Evolutionary conservation across 2,329 filamentous ascomycete species (phyloP).

Genomic region (Fusarium agapanthi): DNA sequence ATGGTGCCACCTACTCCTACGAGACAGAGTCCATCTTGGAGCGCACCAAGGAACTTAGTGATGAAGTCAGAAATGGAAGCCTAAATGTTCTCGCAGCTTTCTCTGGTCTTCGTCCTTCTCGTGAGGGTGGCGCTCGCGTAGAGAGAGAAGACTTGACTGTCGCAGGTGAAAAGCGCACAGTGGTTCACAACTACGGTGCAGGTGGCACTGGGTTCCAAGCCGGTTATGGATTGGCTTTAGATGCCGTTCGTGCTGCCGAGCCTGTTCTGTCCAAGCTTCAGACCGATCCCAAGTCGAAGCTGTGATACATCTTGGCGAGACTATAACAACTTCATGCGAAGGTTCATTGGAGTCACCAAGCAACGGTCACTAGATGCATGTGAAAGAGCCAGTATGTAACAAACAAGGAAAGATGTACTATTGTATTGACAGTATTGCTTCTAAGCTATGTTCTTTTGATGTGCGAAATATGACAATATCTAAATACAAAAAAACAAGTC

Average conservation of each 20-base stretch:
- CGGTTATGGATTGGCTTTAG: neutral
- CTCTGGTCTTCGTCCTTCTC: neutral
- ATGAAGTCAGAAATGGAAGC: neutral
- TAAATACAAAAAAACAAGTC: conserved; percentile 23
- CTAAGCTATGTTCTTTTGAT: conserved; percentile 16
- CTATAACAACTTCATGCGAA: no score
- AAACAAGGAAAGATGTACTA: conserved; percentile 12
- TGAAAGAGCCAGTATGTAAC: neutral
- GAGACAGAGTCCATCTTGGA: neutral
- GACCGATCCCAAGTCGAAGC: neutral
- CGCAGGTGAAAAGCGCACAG: neutral
- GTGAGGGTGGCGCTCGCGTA: neutral
- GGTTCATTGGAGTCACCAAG: neutral
- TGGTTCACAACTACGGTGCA: conserved; percentile 1
- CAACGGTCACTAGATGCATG: neutral
- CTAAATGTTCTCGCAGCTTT: neutral
- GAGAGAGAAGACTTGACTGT: neutral
- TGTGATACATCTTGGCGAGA: neutral
- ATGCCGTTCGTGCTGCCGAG: neutral
- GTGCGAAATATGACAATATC: conserved; percentile 1
- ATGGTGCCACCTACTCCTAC: neutral
- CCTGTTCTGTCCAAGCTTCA: neutral
- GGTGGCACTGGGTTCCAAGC: neutral
- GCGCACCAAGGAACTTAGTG: neutral
- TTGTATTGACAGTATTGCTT: conserved; percentile 19